A percentile compares a stretch with the other conserved stretches of the same genome.
phyloP scores from a whole-genome alignment of 1,284 basidiomycete genomes.

The Thelephora terrestris region DNA sequence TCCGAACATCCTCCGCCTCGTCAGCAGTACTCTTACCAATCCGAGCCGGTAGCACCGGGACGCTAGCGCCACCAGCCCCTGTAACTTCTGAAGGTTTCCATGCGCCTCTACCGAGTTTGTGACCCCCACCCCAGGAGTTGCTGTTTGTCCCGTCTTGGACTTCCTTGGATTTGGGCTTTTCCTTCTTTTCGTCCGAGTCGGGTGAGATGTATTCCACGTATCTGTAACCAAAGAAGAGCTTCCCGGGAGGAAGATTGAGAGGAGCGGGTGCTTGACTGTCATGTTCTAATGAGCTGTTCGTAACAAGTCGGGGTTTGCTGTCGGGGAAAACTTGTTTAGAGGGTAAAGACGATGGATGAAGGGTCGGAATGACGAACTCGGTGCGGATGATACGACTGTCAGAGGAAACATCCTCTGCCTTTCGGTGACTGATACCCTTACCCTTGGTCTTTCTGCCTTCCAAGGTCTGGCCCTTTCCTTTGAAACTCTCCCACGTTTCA shows the following conservation, averaged over 20 bases:
- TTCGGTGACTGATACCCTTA: slow-evolving; percentile 77
- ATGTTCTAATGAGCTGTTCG: slow-evolving; percentile 69
- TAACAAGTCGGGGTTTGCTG: slow-evolving; percentile 81
- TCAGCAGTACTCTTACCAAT: slow-evolving; percentile 24
- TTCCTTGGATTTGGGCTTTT: slow-evolving; percentile 39
- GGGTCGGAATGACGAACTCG: slow-evolving; percentile 50
- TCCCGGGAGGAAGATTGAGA: slow-evolving; percentile 84
- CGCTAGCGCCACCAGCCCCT: slow-evolving; percentile 42
- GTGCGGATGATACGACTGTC: slow-evolving; percentile 84
- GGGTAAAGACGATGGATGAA: neutral
- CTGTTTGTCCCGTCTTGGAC: slow-evolving; percentile 31
- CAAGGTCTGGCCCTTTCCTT: slow-evolving; percentile 84
- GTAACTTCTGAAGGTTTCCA: slow-evolving; percentile 22
- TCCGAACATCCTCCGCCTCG: slow-evolving; percentile 23
- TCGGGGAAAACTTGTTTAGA: neutral
- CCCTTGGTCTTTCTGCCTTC: slow-evolving; percentile 86
- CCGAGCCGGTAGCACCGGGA: slow-evolving; percentile 35
- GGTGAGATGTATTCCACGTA: slow-evolving; percentile 59
- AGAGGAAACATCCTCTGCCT: slow-evolving; percentile 69
- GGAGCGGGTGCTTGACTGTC: slow-evolving; percentile 82
- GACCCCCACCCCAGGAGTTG: slow-evolving; percentile 46
- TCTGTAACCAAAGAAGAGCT: slow-evolving; percentile 90
- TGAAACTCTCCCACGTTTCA: slow-evolving; percentile 87
- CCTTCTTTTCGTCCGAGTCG: slow-evolving; percentile 14
- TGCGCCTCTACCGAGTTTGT: slow-evolving; percentile 38